A percentile compares a stretch with the other conserved stretches of the same genome.
phyloP scores from a whole-genome alignment of 257 asterid species.

The Pogostemon cablin region DNA sequence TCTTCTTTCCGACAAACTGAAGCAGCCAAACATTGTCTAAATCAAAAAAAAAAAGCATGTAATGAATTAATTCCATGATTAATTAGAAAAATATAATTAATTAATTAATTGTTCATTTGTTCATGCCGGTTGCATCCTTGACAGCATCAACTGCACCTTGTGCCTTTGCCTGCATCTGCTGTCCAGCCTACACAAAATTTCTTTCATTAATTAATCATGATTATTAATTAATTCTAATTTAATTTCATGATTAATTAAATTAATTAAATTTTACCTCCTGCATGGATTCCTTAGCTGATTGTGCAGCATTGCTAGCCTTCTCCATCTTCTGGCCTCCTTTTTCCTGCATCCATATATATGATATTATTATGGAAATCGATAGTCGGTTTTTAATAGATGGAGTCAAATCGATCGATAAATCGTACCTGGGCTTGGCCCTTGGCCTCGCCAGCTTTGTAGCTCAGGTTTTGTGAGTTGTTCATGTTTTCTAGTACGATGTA shows the following conservation, averaged over 20 bases:
- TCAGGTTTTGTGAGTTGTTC: conserved; percentile 40
- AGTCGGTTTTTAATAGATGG: no score
- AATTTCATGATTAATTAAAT: neutral
- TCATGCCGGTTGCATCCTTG: conserved; percentile 51
- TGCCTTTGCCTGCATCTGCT: conserved; percentile 48
- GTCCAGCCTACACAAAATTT: conserved; percentile 37
- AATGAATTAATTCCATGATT: neutral
- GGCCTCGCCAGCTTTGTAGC: conserved; percentile 45
- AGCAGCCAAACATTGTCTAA: neutral
- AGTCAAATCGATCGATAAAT: neutral
- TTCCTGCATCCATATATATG: conserved; percentile 38
- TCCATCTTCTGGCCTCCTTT: conserved; percentile 57
- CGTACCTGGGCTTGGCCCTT: conserved; percentile 42
- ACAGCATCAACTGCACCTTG: conserved; percentile 51
- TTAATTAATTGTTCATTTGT: conserved; percentile 35
- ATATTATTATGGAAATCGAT: neutral
- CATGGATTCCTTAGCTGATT: conserved; percentile 56
- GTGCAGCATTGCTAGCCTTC: conserved; percentile 54
- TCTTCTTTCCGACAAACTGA: neutral
- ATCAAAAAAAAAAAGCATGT: neutral
- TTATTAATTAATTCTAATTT: neutral
- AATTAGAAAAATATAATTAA: neutral
- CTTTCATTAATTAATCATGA: neutral
- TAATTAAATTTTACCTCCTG: conserved; percentile 38
- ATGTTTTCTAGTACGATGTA: conserved; percentile 14